These are phyloP conservation scores for Testicularia cyperi DNA, from an alignment of 1,284 basidiomycete species.

Conservation along the genomic window DNA sequence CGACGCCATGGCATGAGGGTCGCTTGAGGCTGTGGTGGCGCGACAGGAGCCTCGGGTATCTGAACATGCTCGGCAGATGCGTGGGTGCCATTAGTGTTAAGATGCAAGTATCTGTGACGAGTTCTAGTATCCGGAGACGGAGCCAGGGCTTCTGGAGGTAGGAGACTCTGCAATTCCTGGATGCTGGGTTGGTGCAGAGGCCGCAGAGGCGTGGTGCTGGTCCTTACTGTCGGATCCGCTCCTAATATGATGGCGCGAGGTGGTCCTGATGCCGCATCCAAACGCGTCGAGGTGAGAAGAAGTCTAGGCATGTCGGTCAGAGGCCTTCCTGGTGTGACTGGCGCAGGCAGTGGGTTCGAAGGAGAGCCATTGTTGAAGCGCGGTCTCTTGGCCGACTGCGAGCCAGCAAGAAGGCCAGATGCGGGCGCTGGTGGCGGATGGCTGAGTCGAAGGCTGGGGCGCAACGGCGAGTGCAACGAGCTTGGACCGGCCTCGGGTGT, in stretches of 20 bases:
- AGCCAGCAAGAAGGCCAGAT: slow-evolving; percentile 2
- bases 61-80: neutral
- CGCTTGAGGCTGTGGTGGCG: neutral
- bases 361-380: slow-evolving; percentile 2
- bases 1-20: neutral
- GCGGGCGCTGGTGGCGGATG: slow-evolving; percentile 21
- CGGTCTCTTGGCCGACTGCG: slow-evolving; percentile 15
- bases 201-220: slow-evolving; percentile 1
- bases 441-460: slow-evolving; percentile 12
- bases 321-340: slow-evolving; percentile 1
- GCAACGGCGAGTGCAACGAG: too few species aligned
- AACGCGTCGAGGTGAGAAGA: too few species aligned
- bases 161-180: neutral
- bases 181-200: neutral
- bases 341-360: slow-evolving; percentile 1
- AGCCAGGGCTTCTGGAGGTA: neutral
- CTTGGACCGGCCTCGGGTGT: too few species aligned
- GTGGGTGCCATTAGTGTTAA: too few species aligned
- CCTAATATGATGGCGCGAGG: neutral
- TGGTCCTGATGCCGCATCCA: neutral
- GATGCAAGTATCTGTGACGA: too few species aligned
- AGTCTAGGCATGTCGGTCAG: too few species aligned
- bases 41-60: neutral
- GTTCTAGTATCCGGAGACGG: neutral
- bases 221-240: too few species aligned